Evolutionary conservation across 768 basidiomycete genomes (phyloP).

Genomic region (Lactarius trivialis): DNA sequence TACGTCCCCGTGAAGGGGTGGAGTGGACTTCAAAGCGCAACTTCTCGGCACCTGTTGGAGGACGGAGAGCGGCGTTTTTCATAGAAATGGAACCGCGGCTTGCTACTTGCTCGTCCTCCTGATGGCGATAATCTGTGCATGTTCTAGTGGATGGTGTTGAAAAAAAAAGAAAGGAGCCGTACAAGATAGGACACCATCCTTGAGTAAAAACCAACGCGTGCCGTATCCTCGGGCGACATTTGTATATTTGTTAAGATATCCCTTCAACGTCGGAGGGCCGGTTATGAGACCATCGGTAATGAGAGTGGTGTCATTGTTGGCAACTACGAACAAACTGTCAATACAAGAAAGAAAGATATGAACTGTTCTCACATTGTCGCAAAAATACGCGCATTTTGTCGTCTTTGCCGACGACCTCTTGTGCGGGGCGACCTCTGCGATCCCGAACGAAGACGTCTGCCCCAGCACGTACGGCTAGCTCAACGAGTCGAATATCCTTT

Average conservation of each 20-base stretch:
- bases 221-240: constrained; percentile 89
- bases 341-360: neutral
- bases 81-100: constrained; percentile 86
- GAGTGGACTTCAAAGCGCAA: constrained; percentile 81
- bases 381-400: constrained; percentile 79
- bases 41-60: constrained; percentile 45
- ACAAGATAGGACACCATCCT: constrained; percentile 83
- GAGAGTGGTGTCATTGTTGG: constrained; percentile 72
- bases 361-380: constrained; percentile 59
- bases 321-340: constrained; percentile 39
- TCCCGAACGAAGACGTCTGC: constrained; percentile 88
- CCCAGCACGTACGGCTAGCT: constrained; percentile 78
- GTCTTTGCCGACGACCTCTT: constrained; percentile 66
- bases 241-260: constrained; percentile 86
- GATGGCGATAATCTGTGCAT: constrained; percentile 65
- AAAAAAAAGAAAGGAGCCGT: constrained; percentile 28
- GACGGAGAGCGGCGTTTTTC: constrained; percentile 64
- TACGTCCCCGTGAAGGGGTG: constrained; percentile 42
- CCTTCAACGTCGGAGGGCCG: constrained; percentile 59
- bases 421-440: constrained; percentile 58
- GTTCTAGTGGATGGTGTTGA: neutral
- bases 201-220: constrained; percentile 88
- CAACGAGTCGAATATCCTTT: constrained; percentile 73
- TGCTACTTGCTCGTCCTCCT: constrained; percentile 83
- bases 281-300: constrained; percentile 41